These are phyloP conservation scores for Cryptosporidium andersoni DNA, from an alignment of 169 alveolate species.

Conservation along the genomic window DNA sequence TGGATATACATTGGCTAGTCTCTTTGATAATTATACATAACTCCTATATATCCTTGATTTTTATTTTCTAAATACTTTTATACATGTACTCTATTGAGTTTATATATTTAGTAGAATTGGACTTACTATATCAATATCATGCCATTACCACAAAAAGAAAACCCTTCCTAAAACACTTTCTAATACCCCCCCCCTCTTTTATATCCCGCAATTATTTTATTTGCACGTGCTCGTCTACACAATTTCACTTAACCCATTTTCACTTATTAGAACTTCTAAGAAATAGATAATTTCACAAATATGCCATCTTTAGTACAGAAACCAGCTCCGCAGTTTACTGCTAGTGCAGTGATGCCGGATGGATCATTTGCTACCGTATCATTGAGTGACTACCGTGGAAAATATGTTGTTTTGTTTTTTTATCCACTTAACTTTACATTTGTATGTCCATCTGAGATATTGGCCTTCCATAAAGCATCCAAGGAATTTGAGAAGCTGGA, in stretches of 20 bases:
- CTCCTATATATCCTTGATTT: background rate
- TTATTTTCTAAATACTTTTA: too few relatives aligned
- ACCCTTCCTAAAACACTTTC: background rate
- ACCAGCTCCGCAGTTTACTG: conserved; percentile 95
- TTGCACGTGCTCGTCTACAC: too few relatives aligned
- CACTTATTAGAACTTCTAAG: background rate
- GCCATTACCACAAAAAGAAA: background rate
- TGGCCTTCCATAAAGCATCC: conserved; percentile 91
- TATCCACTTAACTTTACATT: conserved; percentile 99
- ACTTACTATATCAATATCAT: background rate
- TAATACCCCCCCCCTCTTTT: background rate
- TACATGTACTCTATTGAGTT: too few relatives aligned
- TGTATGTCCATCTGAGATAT: conserved; percentile 99
- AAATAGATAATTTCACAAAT: background rate
- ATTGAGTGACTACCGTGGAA: conserved; percentile 92
- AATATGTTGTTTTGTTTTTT: conserved; percentile 96
- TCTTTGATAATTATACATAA: conserved; percentile 5
- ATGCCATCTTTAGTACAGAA: conserved; percentile 51
- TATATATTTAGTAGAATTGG: background rate
- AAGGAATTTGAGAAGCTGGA: conserved; percentile 91
- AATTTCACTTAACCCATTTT: too few relatives aligned
- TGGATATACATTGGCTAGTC: conserved; percentile 38
- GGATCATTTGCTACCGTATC: conserved; percentile 89
- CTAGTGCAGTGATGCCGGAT: conserved; percentile 93
- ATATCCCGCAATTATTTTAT: too few relatives aligned